These are phyloP conservation scores for Gaeumannomyces sp. DNA, from an alignment of 2,329 filamentous ascomycete species.

Conservation along the genomic window DNA sequence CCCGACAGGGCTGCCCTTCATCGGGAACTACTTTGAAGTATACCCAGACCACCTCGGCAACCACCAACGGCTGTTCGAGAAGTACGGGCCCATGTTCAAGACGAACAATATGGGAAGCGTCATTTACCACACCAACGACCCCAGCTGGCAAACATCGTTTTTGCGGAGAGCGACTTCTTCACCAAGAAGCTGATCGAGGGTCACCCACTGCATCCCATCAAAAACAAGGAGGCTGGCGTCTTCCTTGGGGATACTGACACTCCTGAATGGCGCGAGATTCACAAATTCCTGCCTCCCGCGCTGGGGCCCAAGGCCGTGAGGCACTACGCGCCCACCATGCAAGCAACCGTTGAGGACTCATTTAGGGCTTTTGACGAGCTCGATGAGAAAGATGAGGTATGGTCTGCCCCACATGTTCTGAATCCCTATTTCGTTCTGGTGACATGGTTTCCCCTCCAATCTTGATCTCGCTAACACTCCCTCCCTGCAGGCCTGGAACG, in stretches of 20 bases:
- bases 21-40: constrained; percentile 49
- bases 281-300: constrained; percentile 57
- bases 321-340: constrained; percentile 56
- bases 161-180: constrained; percentile 46
- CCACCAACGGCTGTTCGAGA: constrained; percentile 46
- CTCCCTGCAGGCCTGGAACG: constrained; percentile 24
- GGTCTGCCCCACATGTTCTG: constrained; percentile 12
- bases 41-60: constrained; percentile 54
- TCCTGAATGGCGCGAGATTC: constrained; percentile 42
- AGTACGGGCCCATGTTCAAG: constrained; percentile 45
- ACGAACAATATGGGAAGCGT: constrained; percentile 45
- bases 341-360: constrained; percentile 42
- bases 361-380: constrained; percentile 46
- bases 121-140: constrained; percentile 46
- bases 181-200: constrained; percentile 45
- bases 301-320: constrained; percentile 53
- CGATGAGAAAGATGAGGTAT: constrained; percentile 39
- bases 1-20: constrained; percentile 38
- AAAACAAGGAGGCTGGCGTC: constrained; percentile 34
- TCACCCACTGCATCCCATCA: constrained; percentile 40
- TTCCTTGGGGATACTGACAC: constrained; percentile 46
- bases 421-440: not conserved
- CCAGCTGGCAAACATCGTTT: constrained; percentile 38
- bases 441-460: not conserved
- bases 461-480: not conserved